Conservation (phyloP, 2,329 filamentous ascomycete genomes). For the Alternaria atra region DNA sequence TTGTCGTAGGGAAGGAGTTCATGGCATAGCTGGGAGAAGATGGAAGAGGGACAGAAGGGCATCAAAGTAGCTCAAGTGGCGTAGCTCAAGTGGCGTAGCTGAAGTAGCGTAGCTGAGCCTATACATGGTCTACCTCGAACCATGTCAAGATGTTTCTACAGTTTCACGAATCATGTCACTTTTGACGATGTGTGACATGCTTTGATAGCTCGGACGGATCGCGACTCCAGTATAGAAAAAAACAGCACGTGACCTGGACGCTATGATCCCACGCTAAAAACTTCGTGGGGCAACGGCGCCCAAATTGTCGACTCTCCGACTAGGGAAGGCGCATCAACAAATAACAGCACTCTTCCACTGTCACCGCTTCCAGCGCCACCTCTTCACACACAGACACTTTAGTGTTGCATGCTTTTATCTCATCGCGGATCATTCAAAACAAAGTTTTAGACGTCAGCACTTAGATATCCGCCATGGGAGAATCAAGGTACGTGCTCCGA, state of each 20-base stretch:
- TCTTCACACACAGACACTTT: constrained; percentile 7
- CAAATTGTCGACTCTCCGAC: constrained; percentile 30
- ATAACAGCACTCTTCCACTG: constrained; percentile 27
- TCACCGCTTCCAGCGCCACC: constrained; percentile 17
- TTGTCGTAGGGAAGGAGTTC: constrained; percentile 4
- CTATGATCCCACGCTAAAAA: constrained; percentile 18
- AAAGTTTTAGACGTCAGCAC: constrained; percentile 6
- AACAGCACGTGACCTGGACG: constrained; percentile 15
- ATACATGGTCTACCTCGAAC: too few species aligned
- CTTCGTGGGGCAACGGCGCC: constrained; percentile 27
- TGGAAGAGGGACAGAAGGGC: too few species aligned
- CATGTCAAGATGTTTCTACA: too few species aligned
- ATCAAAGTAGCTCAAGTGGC: too few species aligned
- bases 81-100: too few species aligned
- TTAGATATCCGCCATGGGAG: constrained; percentile 62
- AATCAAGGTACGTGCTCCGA: constrained; percentile 64
- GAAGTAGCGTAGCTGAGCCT: too few species aligned
- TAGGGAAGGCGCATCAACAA: constrained; percentile 35
- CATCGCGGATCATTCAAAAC: constrained; percentile 11
- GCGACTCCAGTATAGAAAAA: not conserved
- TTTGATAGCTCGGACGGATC: not conserved
- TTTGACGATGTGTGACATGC: too few species aligned
- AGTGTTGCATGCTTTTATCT: constrained; percentile 14
- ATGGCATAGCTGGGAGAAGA: not conserved
- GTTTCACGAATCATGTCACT: too few species aligned